Base-by-base conservation (phyloP, 352 stramenopile species). In the Peronospora farinosa region DNA sequence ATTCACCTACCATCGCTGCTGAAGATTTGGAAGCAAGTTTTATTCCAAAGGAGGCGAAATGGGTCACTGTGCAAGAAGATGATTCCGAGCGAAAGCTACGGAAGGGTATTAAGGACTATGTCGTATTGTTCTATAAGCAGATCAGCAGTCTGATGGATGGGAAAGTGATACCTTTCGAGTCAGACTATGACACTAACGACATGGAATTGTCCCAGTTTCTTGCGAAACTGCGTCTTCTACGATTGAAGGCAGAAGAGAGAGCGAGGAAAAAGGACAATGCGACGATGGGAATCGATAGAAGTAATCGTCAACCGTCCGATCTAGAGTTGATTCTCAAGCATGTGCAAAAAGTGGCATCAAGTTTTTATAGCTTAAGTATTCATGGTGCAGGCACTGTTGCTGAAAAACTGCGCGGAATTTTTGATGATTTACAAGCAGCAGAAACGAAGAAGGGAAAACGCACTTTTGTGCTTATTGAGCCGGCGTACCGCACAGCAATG, bases 21-120 rank as follows among this genome's bases (percentile, higher is more conserved):
- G 57, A 72, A 12, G 71, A 82, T 13, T 43, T 74, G 28, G 62
- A 83, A 27, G 40, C 54, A 16, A 77, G 53, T 35, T 68, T 85
- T 15, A 69, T 77, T 13, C 63, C 67, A 7, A 86, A 89, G 25
- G 56, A 84, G 16, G 78, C 74, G 2, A 48, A 86, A 44, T 91
- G 78, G 74, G 49, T 76, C 1, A 62, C 67, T 1, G 72, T 86
- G 4, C 33, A 77, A 17, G 63, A 78, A 50, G 65, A 59, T 8
- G 23, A 46, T 1, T 40, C 52, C 0, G 76, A 80, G 39, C 47
- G 41, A 15, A 67, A 52, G 28, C 62, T 91, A 7, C 59, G 71
- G 2, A 16, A 54, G 5, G 65, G 60, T 11, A 63, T 84, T 5
- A 79, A 73, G 36, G 56, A 40, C 7, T 84, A 82, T 37, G 63